Evolutionary conservation across 768 basidiomycete species (phyloP).

Genomic region (Lactarius psammicola): DNA sequence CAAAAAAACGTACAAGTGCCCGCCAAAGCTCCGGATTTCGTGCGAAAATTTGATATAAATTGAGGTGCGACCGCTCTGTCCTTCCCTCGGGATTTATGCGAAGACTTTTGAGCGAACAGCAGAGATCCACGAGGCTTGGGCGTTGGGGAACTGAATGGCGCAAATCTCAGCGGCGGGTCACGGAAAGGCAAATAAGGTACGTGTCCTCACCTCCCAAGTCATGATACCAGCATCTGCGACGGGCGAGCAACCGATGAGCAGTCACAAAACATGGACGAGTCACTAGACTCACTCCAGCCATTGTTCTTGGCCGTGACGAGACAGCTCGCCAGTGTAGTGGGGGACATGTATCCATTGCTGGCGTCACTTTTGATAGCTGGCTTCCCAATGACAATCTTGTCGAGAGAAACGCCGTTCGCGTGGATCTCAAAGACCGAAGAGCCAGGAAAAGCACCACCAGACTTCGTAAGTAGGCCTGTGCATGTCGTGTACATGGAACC

Average conservation of each 20-base stretch:
- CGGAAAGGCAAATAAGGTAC: background rate
- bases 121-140: slow-evolving; percentile 15
- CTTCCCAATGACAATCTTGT: slow-evolving; percentile 77
- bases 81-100: slow-evolving; percentile 2
- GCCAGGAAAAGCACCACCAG: slow-evolving; percentile 43
- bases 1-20: background rate
- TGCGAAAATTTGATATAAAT: background rate
- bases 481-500: slow-evolving; percentile 41
- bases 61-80: background rate
- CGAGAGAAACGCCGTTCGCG: slow-evolving; percentile 51
- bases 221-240: slow-evolving; percentile 16
- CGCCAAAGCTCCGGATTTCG: background rate
- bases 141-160: slow-evolving; percentile 11
- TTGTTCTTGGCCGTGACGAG: slow-evolving; percentile 52
- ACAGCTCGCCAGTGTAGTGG: slow-evolving; percentile 56
- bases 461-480: slow-evolving; percentile 39
- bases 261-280: background rate
- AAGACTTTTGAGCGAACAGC: slow-evolving; percentile 11
- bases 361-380: slow-evolving; percentile 50
- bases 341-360: slow-evolving; percentile 53
- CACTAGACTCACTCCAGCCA: slow-evolving; percentile 60
- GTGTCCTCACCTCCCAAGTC: slow-evolving; percentile 19
- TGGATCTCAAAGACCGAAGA: slow-evolving; percentile 51
- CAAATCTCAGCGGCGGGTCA: background rate
- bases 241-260: background rate